phyloP scores from a whole-genome alignment of 2,329 filamentous ascomycete species.

The Stylonectria norvegica region DNA sequence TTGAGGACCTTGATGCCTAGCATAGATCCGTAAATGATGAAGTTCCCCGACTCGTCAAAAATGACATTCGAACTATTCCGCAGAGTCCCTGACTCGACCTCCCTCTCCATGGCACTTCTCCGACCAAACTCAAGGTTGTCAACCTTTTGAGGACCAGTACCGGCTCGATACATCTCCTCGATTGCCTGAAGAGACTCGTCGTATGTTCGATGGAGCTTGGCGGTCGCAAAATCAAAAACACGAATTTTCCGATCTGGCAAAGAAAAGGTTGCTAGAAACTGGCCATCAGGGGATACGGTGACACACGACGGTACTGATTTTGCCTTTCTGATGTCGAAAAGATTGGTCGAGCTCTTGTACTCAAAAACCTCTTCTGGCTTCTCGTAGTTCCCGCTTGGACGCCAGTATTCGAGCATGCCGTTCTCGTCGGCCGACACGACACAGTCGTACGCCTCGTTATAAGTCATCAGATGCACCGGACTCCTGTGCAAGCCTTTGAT shows the following conservation, averaged over 20 bases:
- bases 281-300: conserved; percentile 79
- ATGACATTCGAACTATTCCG: conserved; percentile 76
- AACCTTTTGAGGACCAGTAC: conserved; percentile 73
- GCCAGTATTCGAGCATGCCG: conserved; percentile 98
- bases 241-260: conserved; percentile 91
- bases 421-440: conserved; percentile 84
- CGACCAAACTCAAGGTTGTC: conserved; percentile 92
- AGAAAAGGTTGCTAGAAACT: conserved; percentile 84
- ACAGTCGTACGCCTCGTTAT: conserved; percentile 85
- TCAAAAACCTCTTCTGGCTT: conserved; percentile 90
- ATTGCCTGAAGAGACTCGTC: conserved; percentile 89
- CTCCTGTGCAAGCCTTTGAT: conserved; percentile 77
- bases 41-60: conserved; percentile 95
- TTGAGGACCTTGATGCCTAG: conserved; percentile 93
- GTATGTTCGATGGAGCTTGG: conserved; percentile 86
- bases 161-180: conserved; percentile 94
- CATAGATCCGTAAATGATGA: conserved; percentile 90
- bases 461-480: conserved; percentile 80
- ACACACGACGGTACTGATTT: conserved; percentile 81
- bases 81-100: conserved; percentile 69
- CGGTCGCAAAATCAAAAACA: conserved; percentile 87
- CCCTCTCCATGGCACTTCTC: conserved; percentile 78
- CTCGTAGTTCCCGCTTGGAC: conserved; percentile 73
- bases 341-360: conserved; percentile 87
- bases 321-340: conserved; percentile 96